Base-by-base conservation (phyloP, 805 yeast genomes). In the Pichia sporocuriosa region DNA sequence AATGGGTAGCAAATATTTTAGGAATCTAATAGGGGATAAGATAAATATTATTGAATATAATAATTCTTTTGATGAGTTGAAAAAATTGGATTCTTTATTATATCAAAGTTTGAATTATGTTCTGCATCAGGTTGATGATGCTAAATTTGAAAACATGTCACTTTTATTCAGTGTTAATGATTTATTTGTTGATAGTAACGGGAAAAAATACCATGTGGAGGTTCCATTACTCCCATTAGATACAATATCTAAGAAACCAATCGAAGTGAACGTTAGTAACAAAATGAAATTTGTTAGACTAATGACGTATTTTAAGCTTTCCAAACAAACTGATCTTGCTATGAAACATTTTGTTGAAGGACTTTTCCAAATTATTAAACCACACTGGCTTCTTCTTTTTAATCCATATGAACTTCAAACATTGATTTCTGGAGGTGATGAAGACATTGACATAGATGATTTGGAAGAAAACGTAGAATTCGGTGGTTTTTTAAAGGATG, bases 361-460 rank as follows among this genome's bases (percentile, higher is more conserved):
- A 0, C 57, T 93, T 36, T 73, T 71, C 49, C 73, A 73, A 42
- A 67, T 90, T 16, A 78, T 93, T 22, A 69, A 79, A 10, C 77
- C 81, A 2, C 70, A 70, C 29, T 87, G 96, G 96, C 66, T 90
- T 35, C 73, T 74, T 20, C 77, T 90, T 81, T 93, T 90, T 64
- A 86, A 85, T 54, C 81, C 95, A 0, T 66, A 66, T 28, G 97
- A 93, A 55, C 61, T 93, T 13, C 95, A 88, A 57, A 77, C 79
- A 69, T 66, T 90, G n/a, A 78, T 87, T 2, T 77, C 93, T 15
- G 96, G 95, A 4, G 89, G 85, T 8, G 73, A 75, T 37, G 70
- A 72, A 35, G 83, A 79, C 41, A 72, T 93, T 9, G 77, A 87
- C 56, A 58, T 89, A 4, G 67, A 70, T 1, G 96, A 93, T 53